Evolutionary conservation across 106 monocot genomes (phyloP).

Genomic region (Dioscorea dumetorum): DNA sequence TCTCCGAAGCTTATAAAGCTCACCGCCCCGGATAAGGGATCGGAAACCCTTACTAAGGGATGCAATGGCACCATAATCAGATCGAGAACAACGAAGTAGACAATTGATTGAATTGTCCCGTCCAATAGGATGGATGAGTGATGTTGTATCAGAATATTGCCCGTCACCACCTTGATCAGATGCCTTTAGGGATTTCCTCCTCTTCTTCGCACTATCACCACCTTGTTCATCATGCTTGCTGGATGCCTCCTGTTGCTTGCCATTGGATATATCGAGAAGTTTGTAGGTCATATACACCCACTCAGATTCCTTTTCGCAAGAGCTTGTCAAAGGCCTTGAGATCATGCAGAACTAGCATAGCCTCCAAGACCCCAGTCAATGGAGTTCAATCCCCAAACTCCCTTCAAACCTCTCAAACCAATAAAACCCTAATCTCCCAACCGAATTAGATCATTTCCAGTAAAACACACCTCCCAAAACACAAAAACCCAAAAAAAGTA

Average conservation of each 20-base stretch:
- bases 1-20: conserved; percentile 54
- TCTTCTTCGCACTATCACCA: background rate
- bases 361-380: background rate
- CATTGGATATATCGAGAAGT: conserved; percentile 6
- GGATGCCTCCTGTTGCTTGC: conserved; percentile 4
- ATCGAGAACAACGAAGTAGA: conserved; percentile 46
- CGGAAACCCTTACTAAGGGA: conserved; percentile 47
- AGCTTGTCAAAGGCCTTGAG: conserved; percentile 20
- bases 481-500: no score
- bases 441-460: background rate
- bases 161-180: background rate
- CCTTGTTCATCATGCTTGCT: background rate
- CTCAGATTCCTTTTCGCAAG: conserved; percentile 28
- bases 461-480: background rate
- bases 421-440: background rate
- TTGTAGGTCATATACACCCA: conserved; percentile 23
- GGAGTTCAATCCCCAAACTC: background rate
- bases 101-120: conserved; percentile 54
- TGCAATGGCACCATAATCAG: conserved; percentile 47
- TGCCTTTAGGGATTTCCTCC: background rate
- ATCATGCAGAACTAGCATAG: conserved; percentile 27
- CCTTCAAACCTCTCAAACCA: background rate
- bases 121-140: conserved; percentile 44
- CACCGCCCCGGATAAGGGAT: conserved; percentile 39
- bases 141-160: conserved; percentile 5